Base-by-base conservation (phyloP, 352 stramenopile species). In the Pseudoperonospora humuli region DNA sequence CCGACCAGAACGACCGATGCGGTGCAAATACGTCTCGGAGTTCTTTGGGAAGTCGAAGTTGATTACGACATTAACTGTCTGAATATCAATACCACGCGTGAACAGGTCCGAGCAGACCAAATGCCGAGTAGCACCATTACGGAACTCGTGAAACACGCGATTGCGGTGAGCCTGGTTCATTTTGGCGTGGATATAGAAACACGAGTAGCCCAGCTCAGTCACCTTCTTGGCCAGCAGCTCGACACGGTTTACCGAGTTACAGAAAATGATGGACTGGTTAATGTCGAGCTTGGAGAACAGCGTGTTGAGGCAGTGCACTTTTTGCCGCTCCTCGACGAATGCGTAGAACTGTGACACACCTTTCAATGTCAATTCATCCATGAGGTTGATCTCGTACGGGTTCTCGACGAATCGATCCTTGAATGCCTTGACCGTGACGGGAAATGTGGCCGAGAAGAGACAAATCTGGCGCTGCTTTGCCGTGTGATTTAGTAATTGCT, bases 21-120 rank as follows among this genome's bases (percentile, higher is more conserved):
- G 90, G 64, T 99, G 97, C 34, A 99, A 74, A 50, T 99, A 99
- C 15, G 96, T 99, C 70, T 99, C 96, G 19, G 87, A 96, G 70
- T 98, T 99, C 70, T 98, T 98, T 9, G 97, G 97, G 64, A 99
- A 99, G 74, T 99, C 97, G 65, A 99, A 99, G 75, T 99, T 99
- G 71, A 99, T 99, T 26, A 99, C 97, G n/a, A 99, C 95, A 62
- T 99, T 99, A 15, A 99, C 97, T 39, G 92, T 97, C 73, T 99
- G 95, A 65, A 99, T 98, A 64, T 99, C 96, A 45, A 99, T 99
- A 64, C 97, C 97, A 42, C 97, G 88, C 39, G 95, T 98, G 64
- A 99, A 99, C 34, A 99, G 71, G 58, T 99, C 97, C 57, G 84
- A 98, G 52, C 89, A 99, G 33, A 99, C 96, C 23, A 99, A 75